Conservation (phyloP, 2,329 filamentous ascomycete species). For the Aspergillus costaricaensis region DNA sequence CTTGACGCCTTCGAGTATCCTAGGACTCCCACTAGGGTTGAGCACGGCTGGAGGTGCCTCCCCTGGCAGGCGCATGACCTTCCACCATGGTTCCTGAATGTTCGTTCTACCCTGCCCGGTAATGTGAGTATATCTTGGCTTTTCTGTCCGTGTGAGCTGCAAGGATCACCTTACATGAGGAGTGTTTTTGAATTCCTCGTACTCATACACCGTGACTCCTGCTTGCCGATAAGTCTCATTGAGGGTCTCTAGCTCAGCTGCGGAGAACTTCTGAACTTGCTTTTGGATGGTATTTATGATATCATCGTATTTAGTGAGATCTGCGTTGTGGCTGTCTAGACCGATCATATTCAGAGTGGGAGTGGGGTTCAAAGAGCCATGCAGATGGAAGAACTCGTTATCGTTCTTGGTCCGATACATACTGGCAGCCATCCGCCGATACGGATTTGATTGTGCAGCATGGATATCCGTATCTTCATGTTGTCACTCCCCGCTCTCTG, state of each 20-base stretch:
- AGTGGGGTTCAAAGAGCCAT: conserved; percentile 5
- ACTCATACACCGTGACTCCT: neutral
- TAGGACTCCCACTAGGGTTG: too few species aligned
- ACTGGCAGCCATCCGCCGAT: neutral
- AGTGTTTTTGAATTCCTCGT: neutral
- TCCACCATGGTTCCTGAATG: neutral
- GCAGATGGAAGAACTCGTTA: conserved; percentile 7
- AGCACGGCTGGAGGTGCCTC: neutral
- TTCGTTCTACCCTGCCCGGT: neutral
- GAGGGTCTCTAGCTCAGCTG: neutral
- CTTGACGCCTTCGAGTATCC: neutral
- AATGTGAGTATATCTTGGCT: neutral
- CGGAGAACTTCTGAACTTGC: neutral
- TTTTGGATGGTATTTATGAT: neutral
- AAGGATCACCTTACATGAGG: neutral
- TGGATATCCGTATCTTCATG: neutral
- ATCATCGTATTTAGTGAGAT: neutral
- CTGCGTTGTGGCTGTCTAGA: neutral
- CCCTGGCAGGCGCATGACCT: neutral
- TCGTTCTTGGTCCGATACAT: conserved; percentile 6
- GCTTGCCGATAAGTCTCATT: neutral
- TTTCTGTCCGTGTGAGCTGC: neutral
- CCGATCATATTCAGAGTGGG: conserved; percentile 8
- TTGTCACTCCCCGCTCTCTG: too few species aligned
- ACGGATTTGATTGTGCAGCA: neutral